Base-by-base conservation (phyloP, 2,329 filamentous ascomycete genomes). In the Raffaelea ambrosiae region DNA sequence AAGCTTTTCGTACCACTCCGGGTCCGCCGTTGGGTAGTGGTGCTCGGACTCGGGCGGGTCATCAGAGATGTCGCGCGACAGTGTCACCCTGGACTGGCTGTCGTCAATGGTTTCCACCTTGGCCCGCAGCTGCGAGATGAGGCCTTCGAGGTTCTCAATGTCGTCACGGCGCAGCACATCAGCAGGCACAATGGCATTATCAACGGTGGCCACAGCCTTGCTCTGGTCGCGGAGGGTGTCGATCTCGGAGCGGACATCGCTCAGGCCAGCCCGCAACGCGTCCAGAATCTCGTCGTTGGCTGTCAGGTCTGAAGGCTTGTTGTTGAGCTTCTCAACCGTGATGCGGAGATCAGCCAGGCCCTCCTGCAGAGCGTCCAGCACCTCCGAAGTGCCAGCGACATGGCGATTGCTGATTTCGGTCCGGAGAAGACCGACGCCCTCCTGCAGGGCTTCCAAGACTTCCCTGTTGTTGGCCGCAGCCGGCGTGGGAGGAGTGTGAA, bases 211-310 rank as follows among this genome's bases (percentile, higher is more conserved):
- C 19, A 84, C 67, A 3, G 80, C 76, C 26, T 65, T 67, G 51
- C 60, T 66, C 39, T 65, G 67, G 21, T 84, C 79, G n/a, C 86
- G 85, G 36, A 96, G 72, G 19, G 75, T 74, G 48, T 89, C 85
- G 54, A 96, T 86, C 43, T 96, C 90, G 2, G 78, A 74, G 46
- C 83, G 82, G 16, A 97, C 74, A 36, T 76, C 77, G 40, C 85
- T 81, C 9, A 97, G 71, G 0, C 89, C 90, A n/a, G 82, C 76
- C 61, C 86, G 94, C 48, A 97, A 74, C 0, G 87, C 88, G 51
- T 95, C 87, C 1, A 96, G 73, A 46, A 96, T 90, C 64, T 96
- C 89, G 54, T 95, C 87, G 51, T 86, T 91, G 49, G 88, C 83
- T 1, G 85, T 90, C 64, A 91, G 76, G 57, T 95, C 89, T 0